These are phyloP conservation scores for Colletotrichum ledebouriae DNA, from an alignment of 2,329 filamentous ascomycete genomes.

Conservation along the genomic window DNA sequence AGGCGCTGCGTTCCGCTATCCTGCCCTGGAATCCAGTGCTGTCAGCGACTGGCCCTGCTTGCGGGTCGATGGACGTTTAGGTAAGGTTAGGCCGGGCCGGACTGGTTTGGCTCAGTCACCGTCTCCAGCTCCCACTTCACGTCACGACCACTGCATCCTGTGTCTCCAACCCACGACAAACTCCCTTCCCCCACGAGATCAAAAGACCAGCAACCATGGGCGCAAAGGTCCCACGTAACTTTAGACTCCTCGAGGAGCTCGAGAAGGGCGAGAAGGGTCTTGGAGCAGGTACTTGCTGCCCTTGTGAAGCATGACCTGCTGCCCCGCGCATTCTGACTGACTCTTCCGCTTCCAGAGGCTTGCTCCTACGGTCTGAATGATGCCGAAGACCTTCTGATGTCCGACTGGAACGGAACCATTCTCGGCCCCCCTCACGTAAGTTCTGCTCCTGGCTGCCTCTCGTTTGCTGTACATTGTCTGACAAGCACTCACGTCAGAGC, in stretches of 20 bases:
- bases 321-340: conserved; percentile 30
- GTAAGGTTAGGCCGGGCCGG: conserved; percentile 34
- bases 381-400: conserved; percentile 95
- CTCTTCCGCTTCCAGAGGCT: conserved; percentile 73
- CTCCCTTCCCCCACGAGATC: neutral
- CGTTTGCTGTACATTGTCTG: conserved; percentile 11
- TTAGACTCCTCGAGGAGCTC: conserved; percentile 94
- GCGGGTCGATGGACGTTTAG: conserved; percentile 17
- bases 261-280: conserved; percentile 99
- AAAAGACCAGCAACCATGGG: conserved; percentile 48
- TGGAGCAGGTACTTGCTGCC: conserved; percentile 77
- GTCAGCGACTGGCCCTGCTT: neutral
- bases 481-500: conserved; percentile 67
- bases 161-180: conserved; percentile 14
- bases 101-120: neutral
- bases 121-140: conserved; percentile 13
- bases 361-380: conserved; percentile 97
- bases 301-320: conserved; percentile 17
- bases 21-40: too few relatives aligned
- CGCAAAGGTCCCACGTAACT: conserved; percentile 88
- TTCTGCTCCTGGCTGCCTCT: conserved; percentile 42
- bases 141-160: conserved; percentile 18
- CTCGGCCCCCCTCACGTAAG: conserved; percentile 94
- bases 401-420: conserved; percentile 98
- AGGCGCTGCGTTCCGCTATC: neutral